phyloP scores from a whole-genome alignment of 2,329 filamentous ascomycete genomes.

The Aspergillus terreus region DNA sequence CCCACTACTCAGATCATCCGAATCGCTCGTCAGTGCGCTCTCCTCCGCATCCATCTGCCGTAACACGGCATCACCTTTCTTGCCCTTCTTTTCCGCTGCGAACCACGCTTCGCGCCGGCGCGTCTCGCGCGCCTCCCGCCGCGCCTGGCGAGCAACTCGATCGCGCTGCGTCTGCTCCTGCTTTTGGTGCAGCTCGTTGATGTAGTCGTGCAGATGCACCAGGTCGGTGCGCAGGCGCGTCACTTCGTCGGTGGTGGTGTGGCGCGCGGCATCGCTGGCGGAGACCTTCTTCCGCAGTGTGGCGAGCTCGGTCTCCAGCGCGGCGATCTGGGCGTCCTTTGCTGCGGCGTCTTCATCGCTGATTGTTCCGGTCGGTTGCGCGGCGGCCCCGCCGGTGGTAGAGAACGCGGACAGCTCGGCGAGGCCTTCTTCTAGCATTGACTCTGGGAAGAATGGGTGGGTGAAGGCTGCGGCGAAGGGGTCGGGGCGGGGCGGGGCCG shows the following conservation, averaged over 20 bases:
- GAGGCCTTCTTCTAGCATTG: conserved; percentile 39
- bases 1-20: conserved; percentile 35
- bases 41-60: conserved; percentile 38
- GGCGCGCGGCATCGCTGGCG: conserved; percentile 34
- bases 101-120: conserved; percentile 43
- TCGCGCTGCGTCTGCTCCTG: conserved; percentile 31
- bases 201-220: conserved; percentile 33
- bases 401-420: conserved; percentile 33
- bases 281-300: conserved; percentile 36
- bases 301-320: conserved; percentile 39
- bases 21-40: conserved; percentile 28
- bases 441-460: conserved; percentile 36
- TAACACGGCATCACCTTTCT: conserved; percentile 38
- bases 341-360: conserved; percentile 17
- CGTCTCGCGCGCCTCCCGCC: conserved; percentile 38
- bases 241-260: conserved; percentile 32
- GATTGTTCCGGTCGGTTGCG: conserved; percentile 6
- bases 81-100: conserved; percentile 42
- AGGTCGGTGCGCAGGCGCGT: conserved; percentile 35
- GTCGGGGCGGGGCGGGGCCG: conserved; percentile 6
- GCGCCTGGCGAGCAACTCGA: conserved; percentile 31
- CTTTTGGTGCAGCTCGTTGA: conserved; percentile 37
- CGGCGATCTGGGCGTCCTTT: conserved; percentile 24
- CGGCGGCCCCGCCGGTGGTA: conserved; percentile 9
- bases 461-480: conserved; percentile 37